Evolutionary conservation across 495 filamentous ascomycete species (phyloP).

Genomic region (Penicillium salamii): DNA sequence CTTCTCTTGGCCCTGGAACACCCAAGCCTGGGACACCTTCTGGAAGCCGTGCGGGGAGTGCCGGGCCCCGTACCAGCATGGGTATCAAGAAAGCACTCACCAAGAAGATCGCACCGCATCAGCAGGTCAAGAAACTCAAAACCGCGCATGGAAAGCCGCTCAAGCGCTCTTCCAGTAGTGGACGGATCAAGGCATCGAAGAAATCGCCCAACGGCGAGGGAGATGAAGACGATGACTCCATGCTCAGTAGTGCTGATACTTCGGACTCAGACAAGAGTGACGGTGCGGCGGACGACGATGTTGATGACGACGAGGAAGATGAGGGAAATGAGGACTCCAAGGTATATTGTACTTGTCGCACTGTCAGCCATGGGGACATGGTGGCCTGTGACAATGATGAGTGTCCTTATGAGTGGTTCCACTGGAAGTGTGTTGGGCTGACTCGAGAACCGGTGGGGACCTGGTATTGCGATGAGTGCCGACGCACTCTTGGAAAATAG

Average conservation of each 20-base stretch:
- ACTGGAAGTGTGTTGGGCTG: slow-evolving; percentile 92
- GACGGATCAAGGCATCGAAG: slow-evolving; percentile 47
- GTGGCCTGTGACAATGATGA: slow-evolving; percentile 94
- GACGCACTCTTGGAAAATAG: slow-evolving; percentile 55
- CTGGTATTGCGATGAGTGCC: slow-evolving; percentile 89
- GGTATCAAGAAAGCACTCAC: slow-evolving; percentile 50
- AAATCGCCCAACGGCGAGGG: slow-evolving; percentile 62
- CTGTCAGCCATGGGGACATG: slow-evolving; percentile 95
- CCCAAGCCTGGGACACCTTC: slow-evolving; percentile 74
- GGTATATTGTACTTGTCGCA: slow-evolving; percentile 91
- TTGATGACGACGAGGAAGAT: slow-evolving; percentile 70
- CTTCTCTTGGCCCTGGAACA: slow-evolving; percentile 79
- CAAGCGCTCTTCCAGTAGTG: slow-evolving; percentile 51
- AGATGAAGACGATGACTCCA: slow-evolving; percentile 63
- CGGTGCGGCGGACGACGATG: slow-evolving; percentile 48
- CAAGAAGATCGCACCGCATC: slow-evolving; percentile 68
- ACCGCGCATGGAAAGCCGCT: slow-evolving; percentile 49
- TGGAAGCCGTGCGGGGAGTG: slow-evolving; percentile 65
- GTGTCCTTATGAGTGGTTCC: slow-evolving; percentile 96
- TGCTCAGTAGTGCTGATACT: slow-evolving; percentile 49
- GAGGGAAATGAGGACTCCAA: slow-evolving; percentile 85
- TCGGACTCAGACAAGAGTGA: slow-evolving; percentile 48
- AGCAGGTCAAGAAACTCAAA: slow-evolving; percentile 56
- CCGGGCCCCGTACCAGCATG: slow-evolving; percentile 53
- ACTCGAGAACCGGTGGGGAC: slow-evolving; percentile 84